Evolutionary conservation across 208 protist species (phyloP).

Genomic region (Trypanosoma scelopori): DNA sequence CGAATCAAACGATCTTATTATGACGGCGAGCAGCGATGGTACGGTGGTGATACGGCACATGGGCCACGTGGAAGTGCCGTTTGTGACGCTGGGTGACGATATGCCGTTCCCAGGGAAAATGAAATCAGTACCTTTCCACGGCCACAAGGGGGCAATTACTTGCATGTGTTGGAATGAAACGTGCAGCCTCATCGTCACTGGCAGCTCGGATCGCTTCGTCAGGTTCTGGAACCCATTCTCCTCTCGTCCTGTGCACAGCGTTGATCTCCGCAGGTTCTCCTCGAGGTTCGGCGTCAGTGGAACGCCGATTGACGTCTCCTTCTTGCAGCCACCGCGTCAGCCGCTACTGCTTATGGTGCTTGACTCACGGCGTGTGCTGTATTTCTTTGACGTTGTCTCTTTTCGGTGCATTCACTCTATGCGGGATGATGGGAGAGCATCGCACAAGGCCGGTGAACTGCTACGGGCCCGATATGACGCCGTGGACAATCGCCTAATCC

Average conservation of each 20-base stretch:
- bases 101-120: neutral
- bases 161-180: slow-evolving; percentile 55
- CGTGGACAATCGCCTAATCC: slow-evolving; percentile 60
- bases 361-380: slow-evolving; percentile 69
- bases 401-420: slow-evolving; percentile 48
- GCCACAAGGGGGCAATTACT: slow-evolving; percentile 69
- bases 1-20: slow-evolving; percentile 48
- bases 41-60: slow-evolving; percentile 64
- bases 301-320: slow-evolving; percentile 73
- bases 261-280: slow-evolving; percentile 58
- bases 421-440: slow-evolving; percentile 43
- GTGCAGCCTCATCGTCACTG: slow-evolving; percentile 62
- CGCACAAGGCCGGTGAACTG: slow-evolving; percentile 49
- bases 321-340: slow-evolving; percentile 43
- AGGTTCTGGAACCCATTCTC: slow-evolving; percentile 67
- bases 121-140: neutral
- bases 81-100: slow-evolving; percentile 52
- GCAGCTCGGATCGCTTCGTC: slow-evolving; percentile 69
- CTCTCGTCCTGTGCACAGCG: slow-evolving; percentile 39
- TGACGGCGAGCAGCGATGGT: slow-evolving; percentile 73
- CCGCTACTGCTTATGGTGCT: slow-evolving; percentile 64
- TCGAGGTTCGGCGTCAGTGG: slow-evolving; percentile 43
- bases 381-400: slow-evolving; percentile 64
- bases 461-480: slow-evolving; percentile 71
- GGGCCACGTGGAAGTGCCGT: slow-evolving; percentile 52